Base-by-base conservation (phyloP, 768 basidiomycete genomes). In the Trametopsis cervina region DNA sequence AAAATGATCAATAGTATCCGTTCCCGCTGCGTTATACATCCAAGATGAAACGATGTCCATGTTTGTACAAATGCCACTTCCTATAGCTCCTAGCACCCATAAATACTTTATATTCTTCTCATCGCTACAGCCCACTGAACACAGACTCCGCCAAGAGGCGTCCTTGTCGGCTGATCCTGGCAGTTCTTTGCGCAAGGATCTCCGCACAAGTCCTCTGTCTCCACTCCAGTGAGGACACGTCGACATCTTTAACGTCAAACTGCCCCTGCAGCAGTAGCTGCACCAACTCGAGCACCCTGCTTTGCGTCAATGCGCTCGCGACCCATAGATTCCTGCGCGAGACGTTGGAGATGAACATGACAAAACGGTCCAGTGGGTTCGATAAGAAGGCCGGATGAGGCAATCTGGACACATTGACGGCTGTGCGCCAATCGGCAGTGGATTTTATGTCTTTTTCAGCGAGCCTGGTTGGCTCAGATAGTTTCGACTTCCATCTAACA, bases 311-410 rank as follows among this genome's bases (percentile, higher is more conserved):
- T 9, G 46, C 46, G 27, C 4, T 12, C 24, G 46, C 20, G 25
- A 47, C 46, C 22, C 6, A 33, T 3, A 11, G 10, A 23, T 47
- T 47, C 23, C 27, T 39, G 3, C 46, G 37, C 37, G 46, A 12
- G 7, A 38, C 46, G 23, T 47, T 47, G 21, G 46, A 40, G 37
- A 47, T 40, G 33, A 47, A 23, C 46, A 47, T 47, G 4, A 47
- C 39, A 38, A 47, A 47, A n/a, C 46, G 46, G 39, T 47, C 46
- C 17, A 47, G 38, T 4, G 46, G 39, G 33, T 47, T 47, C 22
- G 22, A 12, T 38, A 47, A 40, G 25, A 41, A 41, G 39, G 6
- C 46, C 20, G 9, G 46, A 4, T 37, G 29, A 33, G 29, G 15
- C 29, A 15, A 11, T 25, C 9, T n/a, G 23, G 15, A 41, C 4